phyloP scores from a whole-genome alignment of 139 green algal species.

The Ulvella scutata region DNA sequence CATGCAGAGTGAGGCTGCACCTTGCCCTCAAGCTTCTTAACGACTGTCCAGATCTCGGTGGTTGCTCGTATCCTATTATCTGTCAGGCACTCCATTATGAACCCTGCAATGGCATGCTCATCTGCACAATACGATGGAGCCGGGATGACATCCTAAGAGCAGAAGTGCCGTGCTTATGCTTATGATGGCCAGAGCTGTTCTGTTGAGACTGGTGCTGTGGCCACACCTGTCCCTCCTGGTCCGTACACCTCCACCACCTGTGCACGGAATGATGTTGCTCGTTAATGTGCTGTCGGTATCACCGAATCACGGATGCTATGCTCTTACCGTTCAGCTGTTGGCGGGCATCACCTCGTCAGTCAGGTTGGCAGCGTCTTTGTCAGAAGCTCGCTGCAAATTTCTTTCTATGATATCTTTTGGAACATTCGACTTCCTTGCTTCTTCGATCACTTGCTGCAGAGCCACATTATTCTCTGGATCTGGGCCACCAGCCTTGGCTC shows the following conservation, averaged over 20 bases:
- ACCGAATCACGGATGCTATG: too few relatives aligned
- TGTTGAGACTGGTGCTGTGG: too few relatives aligned
- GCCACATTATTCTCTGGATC: neutral
- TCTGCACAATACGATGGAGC: too few relatives aligned
- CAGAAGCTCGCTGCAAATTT: neutral
- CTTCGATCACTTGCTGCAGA: neutral
- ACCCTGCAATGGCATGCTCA: too few relatives aligned
- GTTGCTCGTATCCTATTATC: neutral
- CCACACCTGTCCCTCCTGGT: neutral
- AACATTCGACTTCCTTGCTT: neutral
- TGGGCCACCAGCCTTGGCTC: neutral
- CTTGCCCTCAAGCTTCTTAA: constrained; percentile 1
- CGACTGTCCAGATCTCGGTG: constrained; percentile 1
- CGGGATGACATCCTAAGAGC: too few relatives aligned
- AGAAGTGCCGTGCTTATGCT: too few relatives aligned
- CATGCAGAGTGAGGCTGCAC: too few relatives aligned
- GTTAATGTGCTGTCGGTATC: too few relatives aligned
- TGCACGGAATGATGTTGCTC: too few relatives aligned
- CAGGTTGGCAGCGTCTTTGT: neutral
- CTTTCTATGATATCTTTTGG: constrained; percentile 1
- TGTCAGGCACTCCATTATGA: neutral
- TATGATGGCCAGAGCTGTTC: too few relatives aligned
- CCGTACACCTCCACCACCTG: neutral
- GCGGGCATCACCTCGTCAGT: neutral
- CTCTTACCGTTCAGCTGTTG: too few relatives aligned